Conservation (phyloP, 768 basidiomycete genomes). For the Ephemerocybe angulata region DNA sequence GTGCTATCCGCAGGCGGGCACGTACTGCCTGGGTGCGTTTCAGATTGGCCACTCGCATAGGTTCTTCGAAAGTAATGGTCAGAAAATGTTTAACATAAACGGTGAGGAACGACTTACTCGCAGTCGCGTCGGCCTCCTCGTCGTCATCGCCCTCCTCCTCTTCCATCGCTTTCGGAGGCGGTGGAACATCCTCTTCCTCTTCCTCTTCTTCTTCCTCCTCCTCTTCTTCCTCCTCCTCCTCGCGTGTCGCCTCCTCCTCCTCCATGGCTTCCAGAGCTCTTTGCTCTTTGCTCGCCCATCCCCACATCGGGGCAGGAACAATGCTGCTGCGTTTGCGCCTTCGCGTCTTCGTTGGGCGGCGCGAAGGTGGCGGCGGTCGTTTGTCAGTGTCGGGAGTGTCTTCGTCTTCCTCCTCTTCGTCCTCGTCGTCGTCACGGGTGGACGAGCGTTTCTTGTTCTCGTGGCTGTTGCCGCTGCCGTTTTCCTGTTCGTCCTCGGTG, state of each 20-base stretch:
- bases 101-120: background rate
- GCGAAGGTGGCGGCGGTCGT: constrained; percentile 10
- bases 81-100: background rate
- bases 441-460: constrained; percentile 15
- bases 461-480: constrained; percentile 21
- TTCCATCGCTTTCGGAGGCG: constrained; percentile 53
- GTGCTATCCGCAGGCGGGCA: constrained; percentile 12
- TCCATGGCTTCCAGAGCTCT: constrained; percentile 30
- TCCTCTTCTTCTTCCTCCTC: constrained; percentile 37
- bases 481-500: constrained; percentile 75
- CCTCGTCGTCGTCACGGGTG: constrained; percentile 7
- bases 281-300: constrained; percentile 62
- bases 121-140: constrained; percentile 17
- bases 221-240: constrained; percentile 50
- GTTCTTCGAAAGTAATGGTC: background rate
- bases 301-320: constrained; percentile 83
- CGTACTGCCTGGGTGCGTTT: constrained; percentile 19
- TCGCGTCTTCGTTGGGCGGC: constrained; percentile 13
- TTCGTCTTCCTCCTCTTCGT: constrained; percentile 25
- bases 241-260: constrained; percentile 45
- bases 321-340: constrained; percentile 61
- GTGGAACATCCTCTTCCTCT: constrained; percentile 46
- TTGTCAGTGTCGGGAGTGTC: constrained; percentile 23
- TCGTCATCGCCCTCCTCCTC: constrained; percentile 49
- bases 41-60: background rate